Percentiles rank a stretch among this genome's conserved stretches.
These are phyloP conservation scores for Aristolochia californica DNA, from an alignment of 164 flowering plant species.

Conservation along the genomic window DNA sequence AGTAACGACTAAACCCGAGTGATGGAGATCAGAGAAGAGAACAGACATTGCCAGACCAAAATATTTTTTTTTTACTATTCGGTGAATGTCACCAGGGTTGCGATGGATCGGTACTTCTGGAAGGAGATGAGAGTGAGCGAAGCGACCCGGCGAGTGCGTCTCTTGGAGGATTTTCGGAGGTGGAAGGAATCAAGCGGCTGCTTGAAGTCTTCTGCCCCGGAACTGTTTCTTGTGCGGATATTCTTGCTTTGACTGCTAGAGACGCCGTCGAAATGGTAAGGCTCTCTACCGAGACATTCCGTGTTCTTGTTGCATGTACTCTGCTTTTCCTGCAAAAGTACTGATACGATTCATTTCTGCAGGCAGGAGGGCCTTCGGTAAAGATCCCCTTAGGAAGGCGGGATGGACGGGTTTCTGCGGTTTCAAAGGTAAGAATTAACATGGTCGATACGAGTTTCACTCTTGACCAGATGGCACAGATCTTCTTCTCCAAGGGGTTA, in stretches of 20 bases:
- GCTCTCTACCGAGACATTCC: not conserved
- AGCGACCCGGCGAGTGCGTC: slow-evolving; percentile 63
- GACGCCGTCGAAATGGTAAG: slow-evolving; percentile 64
- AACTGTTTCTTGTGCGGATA: slow-evolving; percentile 77
- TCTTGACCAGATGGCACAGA: slow-evolving; percentile 47
- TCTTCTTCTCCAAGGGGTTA: slow-evolving; percentile 65
- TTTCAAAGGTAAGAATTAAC: slow-evolving; percentile 57
- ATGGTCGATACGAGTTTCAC: slow-evolving; percentile 69
- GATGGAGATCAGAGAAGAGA: too few species aligned
- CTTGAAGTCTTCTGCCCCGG: slow-evolving; percentile 66
- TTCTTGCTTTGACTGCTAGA: slow-evolving; percentile 66
- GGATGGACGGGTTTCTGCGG: slow-evolving; percentile 55
- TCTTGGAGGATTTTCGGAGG: slow-evolving; percentile 60
- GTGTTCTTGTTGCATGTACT: too few species aligned
- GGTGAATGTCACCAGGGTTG: slow-evolving; percentile 42
- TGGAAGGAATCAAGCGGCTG: slow-evolving; percentile 50
- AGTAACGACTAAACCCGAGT: not conserved
- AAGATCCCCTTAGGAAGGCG: slow-evolving; percentile 54
- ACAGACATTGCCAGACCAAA: too few species aligned
- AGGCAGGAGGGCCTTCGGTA: slow-evolving; percentile 71
- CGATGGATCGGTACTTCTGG: slow-evolving; percentile 64
- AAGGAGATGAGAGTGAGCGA: slow-evolving; percentile 58
- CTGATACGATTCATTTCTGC: slow-evolving; percentile 2
- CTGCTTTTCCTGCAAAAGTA: too few species aligned
- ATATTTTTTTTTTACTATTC: not conserved